phyloP scores from a whole-genome alignment of 2,329 filamentous ascomycete species.

The Aureobasidium sp. region DNA sequence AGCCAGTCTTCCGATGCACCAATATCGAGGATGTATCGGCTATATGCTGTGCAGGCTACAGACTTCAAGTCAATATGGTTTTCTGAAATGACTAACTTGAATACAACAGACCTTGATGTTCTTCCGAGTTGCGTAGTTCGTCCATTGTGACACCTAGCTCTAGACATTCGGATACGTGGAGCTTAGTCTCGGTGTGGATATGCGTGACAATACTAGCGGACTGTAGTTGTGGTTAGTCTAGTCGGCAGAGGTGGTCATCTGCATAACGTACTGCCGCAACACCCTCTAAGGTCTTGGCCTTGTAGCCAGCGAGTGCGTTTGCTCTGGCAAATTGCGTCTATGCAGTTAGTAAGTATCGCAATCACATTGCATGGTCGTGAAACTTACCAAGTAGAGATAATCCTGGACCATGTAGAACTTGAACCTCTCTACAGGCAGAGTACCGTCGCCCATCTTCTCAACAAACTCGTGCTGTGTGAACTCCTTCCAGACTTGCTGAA shows the following conservation, averaged over 20 bases:
- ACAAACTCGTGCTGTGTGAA: conserved; percentile 83
- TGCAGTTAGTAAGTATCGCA: neutral
- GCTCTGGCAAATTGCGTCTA: conserved; percentile 81
- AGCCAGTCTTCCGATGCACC: conserved; percentile 84
- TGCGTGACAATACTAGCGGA: conserved; percentile 65
- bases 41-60: conserved; percentile 69
- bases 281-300: conserved; percentile 63
- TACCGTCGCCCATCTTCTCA: conserved; percentile 63
- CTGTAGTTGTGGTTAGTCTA: conserved; percentile 27
- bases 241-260: neutral
- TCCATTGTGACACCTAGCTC: conserved; percentile 67
- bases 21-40: conserved; percentile 77
- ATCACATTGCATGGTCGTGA: neutral
- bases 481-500: conserved; percentile 63
- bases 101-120: conserved; percentile 45
- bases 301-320: conserved; percentile 78
- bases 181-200: conserved; percentile 67
- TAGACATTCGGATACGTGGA: conserved; percentile 77
- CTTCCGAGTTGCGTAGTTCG: conserved; percentile 64
- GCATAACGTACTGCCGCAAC: conserved; percentile 52
- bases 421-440: conserved; percentile 66
- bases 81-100: conserved; percentile 37
- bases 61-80: conserved; percentile 16
- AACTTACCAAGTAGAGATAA: conserved; percentile 71
- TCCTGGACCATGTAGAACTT: conserved; percentile 88